A percentile compares a stretch with the other conserved stretches of the same genome.
Evolutionary conservation across 208 protist genomes (phyloP).

Genomic region (Acanthamoeba quina): DNA sequence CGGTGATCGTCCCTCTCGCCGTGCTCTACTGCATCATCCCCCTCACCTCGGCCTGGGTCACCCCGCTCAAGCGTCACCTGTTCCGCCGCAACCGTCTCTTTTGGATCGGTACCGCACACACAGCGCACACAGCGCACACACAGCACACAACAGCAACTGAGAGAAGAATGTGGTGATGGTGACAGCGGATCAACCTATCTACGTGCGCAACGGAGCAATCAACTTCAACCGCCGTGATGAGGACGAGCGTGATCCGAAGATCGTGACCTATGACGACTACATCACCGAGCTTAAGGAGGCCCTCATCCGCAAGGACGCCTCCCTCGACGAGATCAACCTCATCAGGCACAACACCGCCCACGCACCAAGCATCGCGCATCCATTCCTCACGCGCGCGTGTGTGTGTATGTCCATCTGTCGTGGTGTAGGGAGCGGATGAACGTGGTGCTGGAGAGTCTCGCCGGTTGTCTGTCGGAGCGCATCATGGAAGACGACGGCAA

Average conservation of each 20-base stretch:
- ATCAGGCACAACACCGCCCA: background rate
- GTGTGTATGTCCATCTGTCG: no score
- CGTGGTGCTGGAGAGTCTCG: constrained; percentile 36
- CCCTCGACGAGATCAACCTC: constrained; percentile 49
- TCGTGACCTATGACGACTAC: constrained; percentile 63
- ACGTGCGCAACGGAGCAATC: constrained; percentile 9
- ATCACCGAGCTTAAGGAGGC: constrained; percentile 62
- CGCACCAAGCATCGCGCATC: no score
- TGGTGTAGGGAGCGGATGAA: background rate
- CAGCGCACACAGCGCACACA: no score
- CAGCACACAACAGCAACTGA: no score
- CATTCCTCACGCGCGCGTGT: no score
- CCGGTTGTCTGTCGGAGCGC: constrained; percentile 19
- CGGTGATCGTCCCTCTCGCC: constrained; percentile 38
- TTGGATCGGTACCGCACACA: constrained; percentile 3
- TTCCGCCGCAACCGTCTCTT: constrained; percentile 50
- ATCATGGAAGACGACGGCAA: constrained; percentile 40
- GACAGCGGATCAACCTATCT: constrained; percentile 41
- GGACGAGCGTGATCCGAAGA: constrained; percentile 40
- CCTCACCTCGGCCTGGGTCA: constrained; percentile 52
- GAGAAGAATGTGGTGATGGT: background rate
- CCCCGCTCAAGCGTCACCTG: constrained; percentile 48
- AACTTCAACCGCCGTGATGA: constrained; percentile 8
- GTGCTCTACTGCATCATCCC: constrained; percentile 41
- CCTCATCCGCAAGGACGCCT: constrained; percentile 60